These are phyloP conservation scores for Sanghuangporus sanghuang DNA, from an alignment of 1,284 basidiomycete species.

Conservation along the genomic window DNA sequence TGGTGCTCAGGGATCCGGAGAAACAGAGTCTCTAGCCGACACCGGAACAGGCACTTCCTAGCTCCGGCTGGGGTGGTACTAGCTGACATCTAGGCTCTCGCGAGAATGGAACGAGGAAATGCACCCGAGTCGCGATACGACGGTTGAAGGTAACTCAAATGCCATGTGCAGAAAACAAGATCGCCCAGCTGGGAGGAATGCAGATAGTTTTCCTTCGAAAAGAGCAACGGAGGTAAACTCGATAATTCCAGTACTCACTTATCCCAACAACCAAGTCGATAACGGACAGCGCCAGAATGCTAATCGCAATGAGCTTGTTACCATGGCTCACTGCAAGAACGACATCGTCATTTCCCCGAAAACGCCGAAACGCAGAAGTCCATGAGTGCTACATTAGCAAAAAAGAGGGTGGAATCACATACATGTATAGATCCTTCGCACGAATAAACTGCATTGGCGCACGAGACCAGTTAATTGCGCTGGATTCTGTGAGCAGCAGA, in stretches of 20 bases:
- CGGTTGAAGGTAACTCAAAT: neutral
- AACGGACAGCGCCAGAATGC: slow-evolving; percentile 20
- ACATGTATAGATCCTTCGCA: slow-evolving; percentile 22
- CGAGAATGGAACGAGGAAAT: neutral
- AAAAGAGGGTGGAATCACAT: neutral
- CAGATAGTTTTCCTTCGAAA: neutral
- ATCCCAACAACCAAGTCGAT: slow-evolving; percentile 24
- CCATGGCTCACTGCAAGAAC: slow-evolving; percentile 18
- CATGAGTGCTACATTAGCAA: neutral
- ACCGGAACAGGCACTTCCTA: neutral
- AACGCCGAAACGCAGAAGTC: neutral
- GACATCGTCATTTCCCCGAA: neutral
- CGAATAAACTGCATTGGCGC: slow-evolving; percentile 22
- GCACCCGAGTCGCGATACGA: neutral
- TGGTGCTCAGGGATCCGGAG: neutral
- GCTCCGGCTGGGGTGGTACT: neutral
- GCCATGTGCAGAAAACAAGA: no score
- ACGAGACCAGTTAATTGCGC: neutral
- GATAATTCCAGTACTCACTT: slow-evolving; percentile 18
- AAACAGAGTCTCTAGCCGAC: neutral
- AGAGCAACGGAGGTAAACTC: neutral
- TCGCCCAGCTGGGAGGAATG: neutral
- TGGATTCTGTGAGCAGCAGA: neutral
- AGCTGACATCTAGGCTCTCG: neutral
- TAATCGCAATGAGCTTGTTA: slow-evolving; percentile 18